Percentiles rank a stretch among this genome's conserved stretches.
Evolutionary conservation across 371 early-diverging fungal species (phyloP).

Genomic region (Rhizopus arrhizus): DNA sequence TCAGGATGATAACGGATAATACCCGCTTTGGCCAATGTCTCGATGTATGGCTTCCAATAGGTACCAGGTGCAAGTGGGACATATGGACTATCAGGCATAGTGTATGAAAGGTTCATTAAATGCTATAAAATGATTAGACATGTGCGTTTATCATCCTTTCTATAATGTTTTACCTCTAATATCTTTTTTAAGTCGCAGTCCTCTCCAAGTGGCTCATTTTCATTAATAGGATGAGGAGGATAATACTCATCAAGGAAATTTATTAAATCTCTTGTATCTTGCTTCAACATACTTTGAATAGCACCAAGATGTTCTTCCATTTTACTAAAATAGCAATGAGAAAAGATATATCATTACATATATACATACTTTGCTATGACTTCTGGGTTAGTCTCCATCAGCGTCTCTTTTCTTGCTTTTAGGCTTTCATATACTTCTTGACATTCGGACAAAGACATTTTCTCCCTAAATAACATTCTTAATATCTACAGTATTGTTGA

Average conservation of each 20-base stretch:
- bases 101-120: constrained; percentile 57
- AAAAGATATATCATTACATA: background rate
- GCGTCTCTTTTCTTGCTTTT: background rate
- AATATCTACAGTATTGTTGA: background rate
- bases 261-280: constrained; percentile 36
- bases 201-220: constrained; percentile 29
- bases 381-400: background rate
- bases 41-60: constrained; percentile 61
- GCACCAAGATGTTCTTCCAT: constrained; percentile 14
- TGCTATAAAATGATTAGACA: constrained; percentile 16
- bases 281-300: constrained; percentile 11
- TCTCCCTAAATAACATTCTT: constrained; percentile 15
- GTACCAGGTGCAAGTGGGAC: constrained; percentile 42
- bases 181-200: constrained; percentile 39
- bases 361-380: background rate
- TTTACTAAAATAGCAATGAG: constrained; percentile 2
- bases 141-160: background rate
- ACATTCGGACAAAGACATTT: constrained; percentile 24
- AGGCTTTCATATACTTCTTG: constrained; percentile 25
- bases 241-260: constrained; percentile 50
- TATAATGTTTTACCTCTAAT: constrained; percentile 31
- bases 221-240: constrained; percentile 51
- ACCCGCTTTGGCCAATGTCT: constrained; percentile 56
- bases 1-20: constrained; percentile 59
- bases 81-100: constrained; percentile 52